These are phyloP conservation scores for Coemansia sp. DNA, from an alignment of 192 early-diverging fungal species.

Conservation along the genomic window DNA sequence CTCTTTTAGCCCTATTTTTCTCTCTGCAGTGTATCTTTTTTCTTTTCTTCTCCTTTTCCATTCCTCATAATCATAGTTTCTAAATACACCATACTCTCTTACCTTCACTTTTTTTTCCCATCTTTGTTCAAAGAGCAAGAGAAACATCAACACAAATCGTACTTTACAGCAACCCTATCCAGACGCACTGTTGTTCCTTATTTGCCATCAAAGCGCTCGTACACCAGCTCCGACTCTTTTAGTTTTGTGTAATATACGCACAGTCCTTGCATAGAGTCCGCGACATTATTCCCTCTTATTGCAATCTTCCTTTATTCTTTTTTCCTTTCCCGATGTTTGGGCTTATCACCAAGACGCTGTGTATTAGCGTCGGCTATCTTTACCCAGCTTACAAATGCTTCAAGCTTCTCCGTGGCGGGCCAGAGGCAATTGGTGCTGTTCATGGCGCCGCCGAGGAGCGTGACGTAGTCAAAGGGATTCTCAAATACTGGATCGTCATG, in stretches of 20 bases:
- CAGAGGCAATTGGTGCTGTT: constrained; percentile 34
- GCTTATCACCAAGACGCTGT: constrained; percentile 42
- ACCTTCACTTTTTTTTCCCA: too few species aligned
- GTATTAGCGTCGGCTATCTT: constrained; percentile 46
- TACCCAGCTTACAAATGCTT: constrained; percentile 54
- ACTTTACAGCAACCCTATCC: too few species aligned
- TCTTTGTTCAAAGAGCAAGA: too few species aligned
- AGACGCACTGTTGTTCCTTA: too few species aligned
- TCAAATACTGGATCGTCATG: constrained; percentile 59
- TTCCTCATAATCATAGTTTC: not conserved
- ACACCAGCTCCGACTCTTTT: too few species aligned
- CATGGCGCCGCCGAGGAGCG: constrained; percentile 13
- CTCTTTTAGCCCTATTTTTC: not conserved
- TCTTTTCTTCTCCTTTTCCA: constrained; percentile 4
- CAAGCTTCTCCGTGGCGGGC: constrained; percentile 48
- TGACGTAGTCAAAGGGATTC: constrained; percentile 45
- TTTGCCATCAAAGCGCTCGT: too few species aligned
- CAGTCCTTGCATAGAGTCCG: too few species aligned
- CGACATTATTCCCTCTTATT: not conserved
- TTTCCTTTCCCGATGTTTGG: constrained; percentile 33
- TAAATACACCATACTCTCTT: too few species aligned
- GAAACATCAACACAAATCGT: too few species aligned
- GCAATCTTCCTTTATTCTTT: not conserved
- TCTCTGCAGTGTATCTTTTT: constrained; percentile 2
- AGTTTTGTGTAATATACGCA: too few species aligned